phyloP scores from a whole-genome alignment of 176 grass and related monocot genomes.

The Eleusine coracana region DNA sequence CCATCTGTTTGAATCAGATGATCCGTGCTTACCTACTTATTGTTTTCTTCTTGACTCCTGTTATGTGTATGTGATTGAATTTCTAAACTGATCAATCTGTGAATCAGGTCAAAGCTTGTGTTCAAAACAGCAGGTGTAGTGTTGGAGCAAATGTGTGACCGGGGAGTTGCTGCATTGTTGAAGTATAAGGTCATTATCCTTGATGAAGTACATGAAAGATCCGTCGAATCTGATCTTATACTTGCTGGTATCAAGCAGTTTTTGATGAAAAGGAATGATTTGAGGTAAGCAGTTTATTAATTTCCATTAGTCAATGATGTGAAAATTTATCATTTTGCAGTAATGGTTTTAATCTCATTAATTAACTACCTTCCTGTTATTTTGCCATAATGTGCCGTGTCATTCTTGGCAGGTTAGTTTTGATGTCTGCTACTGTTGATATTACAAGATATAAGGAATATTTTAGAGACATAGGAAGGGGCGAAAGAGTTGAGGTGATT shows the following conservation, averaged over 20 bases:
- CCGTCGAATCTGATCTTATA: slow-evolving; percentile 94
- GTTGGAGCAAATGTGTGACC: slow-evolving; percentile 89
- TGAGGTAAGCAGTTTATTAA: slow-evolving; percentile 58
- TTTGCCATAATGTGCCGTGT: slow-evolving; percentile 29
- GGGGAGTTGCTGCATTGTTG: slow-evolving; percentile 63
- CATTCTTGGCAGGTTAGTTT: slow-evolving; percentile 68
- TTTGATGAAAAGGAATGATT: slow-evolving; percentile 87
- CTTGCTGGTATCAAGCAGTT: slow-evolving; percentile 80
- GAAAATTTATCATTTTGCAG: background rate
- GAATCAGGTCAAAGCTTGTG: slow-evolving; percentile 84
- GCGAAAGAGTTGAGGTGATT: slow-evolving; percentile 95
- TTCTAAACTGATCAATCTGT: slow-evolving; percentile 28
- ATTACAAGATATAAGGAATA: slow-evolving; percentile 93
- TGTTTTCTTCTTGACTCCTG: background rate
- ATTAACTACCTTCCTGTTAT: slow-evolving; percentile 10
- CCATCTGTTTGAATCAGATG: background rate
- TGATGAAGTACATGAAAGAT: slow-evolving; percentile 94
- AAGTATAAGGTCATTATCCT: slow-evolving; percentile 98
- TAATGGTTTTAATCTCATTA: slow-evolving; percentile 18
- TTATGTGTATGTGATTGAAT: background rate
- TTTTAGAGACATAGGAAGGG: slow-evolving; percentile 76
- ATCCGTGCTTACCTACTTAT: slow-evolving; percentile 12
- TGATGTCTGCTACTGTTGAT: slow-evolving; percentile 96
- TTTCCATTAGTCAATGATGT: background rate
- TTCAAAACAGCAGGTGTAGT: slow-evolving; percentile 96